Conservation (phyloP, 139 green algal genomes). For the Chlamydomonas sp. region DNA sequence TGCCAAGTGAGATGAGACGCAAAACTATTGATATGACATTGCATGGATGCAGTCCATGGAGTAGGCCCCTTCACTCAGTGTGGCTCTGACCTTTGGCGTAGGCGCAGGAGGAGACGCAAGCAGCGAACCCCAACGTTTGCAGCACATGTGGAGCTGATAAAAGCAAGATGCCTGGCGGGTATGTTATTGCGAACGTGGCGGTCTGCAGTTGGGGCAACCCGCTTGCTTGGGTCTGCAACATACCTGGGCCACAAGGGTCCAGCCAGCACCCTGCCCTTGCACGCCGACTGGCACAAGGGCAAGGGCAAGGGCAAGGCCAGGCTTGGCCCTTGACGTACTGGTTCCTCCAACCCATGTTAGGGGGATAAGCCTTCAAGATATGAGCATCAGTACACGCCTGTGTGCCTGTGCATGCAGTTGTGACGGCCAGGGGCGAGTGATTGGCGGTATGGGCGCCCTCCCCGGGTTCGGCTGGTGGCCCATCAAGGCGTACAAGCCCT, state of each 20-base stretch:
- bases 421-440: conserved; percentile 74
- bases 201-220: background rate
- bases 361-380: too few species aligned
- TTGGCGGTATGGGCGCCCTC: conserved; percentile 79
- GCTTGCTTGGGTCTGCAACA: too few species aligned
- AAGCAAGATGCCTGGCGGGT: conserved; percentile 48
- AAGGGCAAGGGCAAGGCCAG: too few species aligned
- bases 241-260: too few species aligned
- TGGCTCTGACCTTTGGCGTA: background rate
- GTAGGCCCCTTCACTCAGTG: background rate
- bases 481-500: conserved; percentile 91
- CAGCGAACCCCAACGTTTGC: conserved; percentile 19
- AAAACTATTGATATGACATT: background rate
- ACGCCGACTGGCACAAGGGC: too few species aligned
- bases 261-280: too few species aligned
- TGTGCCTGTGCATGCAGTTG: conserved; percentile 57
- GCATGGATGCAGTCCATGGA: conserved; percentile 1
- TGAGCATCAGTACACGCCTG: background rate
- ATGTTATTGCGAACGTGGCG: background rate
- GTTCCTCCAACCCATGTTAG: too few species aligned
- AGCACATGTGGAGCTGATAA: conserved; percentile 48
- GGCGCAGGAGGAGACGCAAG: background rate
- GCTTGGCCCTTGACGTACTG: too few species aligned
- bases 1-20: too few species aligned
- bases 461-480: conserved; percentile 87